Base-by-base conservation (phyloP, 768 basidiomycete genomes). In the Boletus sp. region DNA sequence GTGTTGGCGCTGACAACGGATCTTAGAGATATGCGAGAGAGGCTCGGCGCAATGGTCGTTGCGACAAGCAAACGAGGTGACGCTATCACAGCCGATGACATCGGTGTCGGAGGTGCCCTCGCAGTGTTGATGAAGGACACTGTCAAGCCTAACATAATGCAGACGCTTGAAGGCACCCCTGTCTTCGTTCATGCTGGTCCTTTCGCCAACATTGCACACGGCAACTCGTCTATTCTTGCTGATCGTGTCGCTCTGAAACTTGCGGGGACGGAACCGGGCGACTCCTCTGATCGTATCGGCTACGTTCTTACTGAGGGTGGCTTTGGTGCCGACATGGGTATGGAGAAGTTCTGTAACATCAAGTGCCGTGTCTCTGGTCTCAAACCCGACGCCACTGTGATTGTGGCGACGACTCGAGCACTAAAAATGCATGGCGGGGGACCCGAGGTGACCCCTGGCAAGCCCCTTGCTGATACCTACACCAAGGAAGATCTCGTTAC, bases 321-420 rank as follows among this genome's bases (percentile, higher is more conserved):
- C 41, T 99, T 98, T 73, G 96, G 96, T 53, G 95, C 96, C 21
- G 96, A 99, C 70, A 99, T 98, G 85, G 96, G 93, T 37, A 92
- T 95, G 92, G 93, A 94, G 75, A 97, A 99, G 73, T 99, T 98
- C 81, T 98, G 93, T 80, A 98, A 98, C 74, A 98, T 99, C 80
- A 99, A 99, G 73, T 98, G 95, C 72, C 86, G 96, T 56, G 79
- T 89, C 54, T 94, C 91, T 57, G 96, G 95, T 45, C 81, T 98
- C 66, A 88, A 78, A 53, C 97, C 97, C 9, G 92, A 99, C 72
- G 96, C 93, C 4, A 88, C 88, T 35, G 84, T 99, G 61, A 90
- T 99, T 64, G 96, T 99, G 50, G 97, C 96, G 7, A 99, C 96
- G 5, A 94, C 96, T 29, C 89, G 96, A 60, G 96, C 96, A 21